Evolutionary conservation across 805 yeast genomes (phyloP), one percentile per base, ranked within the genome.

Genomic region (Teunomyces kruisii): DNA sequence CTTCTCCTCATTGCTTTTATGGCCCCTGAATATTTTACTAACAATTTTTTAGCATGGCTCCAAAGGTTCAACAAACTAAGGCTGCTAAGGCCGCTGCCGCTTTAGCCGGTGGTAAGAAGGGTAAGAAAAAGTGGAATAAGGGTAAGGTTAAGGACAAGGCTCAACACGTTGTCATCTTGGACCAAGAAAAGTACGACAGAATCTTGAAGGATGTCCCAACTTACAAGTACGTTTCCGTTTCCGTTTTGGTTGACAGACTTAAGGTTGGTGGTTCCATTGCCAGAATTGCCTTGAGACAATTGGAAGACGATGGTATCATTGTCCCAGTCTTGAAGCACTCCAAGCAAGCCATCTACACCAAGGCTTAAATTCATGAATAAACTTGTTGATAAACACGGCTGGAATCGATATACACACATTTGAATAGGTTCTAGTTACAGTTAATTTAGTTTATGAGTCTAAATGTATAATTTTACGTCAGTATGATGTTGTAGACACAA

Each of bases 111-210:
- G 96, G 97, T 86, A 91, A 91, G 88, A 90, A 92, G 75, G 89
- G 96, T 79, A 94, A 94, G 90, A 92, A 94, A 96, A 94, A 94
- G 96, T 94, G 98, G 99, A 88, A 96, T 87, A 91, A 92, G 86
- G 97, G 97, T 79, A 90, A 95, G 86, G 96, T 90, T 78, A 94
- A 95, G 91, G 99, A 94, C 81, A 92, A 88, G 96, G 98, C 99
- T 67, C 92, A 88, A 76, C 99, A 94, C 84, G 84, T 90, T 72
- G 91, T 94, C 69, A 80, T 88, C 75, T 82, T 94, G 69, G 99
- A 94, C 78, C 97, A 94, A 83, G 96, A 94, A 65, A 88, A 92
- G 75, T 92, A 86, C 82, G 99, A 94, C 95, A 89, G 97, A 83
- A 88, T 94, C 80, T 75, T 90, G 80, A 94, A 94, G 88, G 99